phyloP scores from a whole-genome alignment of 2,329 filamentous ascomycete genomes.

The Cordyceps pruinosa region DNA sequence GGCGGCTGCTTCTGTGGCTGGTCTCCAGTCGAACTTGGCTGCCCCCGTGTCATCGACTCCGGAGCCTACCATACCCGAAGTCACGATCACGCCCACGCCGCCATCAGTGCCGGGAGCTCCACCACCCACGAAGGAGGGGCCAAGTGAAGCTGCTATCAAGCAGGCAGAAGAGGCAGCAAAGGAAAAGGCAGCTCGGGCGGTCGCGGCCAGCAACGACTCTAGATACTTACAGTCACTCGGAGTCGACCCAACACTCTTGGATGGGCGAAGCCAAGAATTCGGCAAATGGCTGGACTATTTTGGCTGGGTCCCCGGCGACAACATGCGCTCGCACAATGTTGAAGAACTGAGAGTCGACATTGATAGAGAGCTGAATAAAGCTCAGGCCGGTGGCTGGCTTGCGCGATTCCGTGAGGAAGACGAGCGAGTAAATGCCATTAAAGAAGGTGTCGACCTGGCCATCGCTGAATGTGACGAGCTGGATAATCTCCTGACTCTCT shows the following conservation, averaged over 20 bases:
- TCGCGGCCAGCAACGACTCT: slow-evolving; percentile 65
- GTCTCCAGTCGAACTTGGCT: slow-evolving; percentile 19
- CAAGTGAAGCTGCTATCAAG: slow-evolving; percentile 21
- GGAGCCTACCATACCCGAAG: slow-evolving; percentile 43
- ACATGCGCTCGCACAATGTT: slow-evolving; percentile 67
- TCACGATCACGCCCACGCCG: slow-evolving; percentile 42
- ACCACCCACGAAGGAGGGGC: slow-evolving; percentile 28
- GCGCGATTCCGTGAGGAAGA: slow-evolving; percentile 80
- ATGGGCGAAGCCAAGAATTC: slow-evolving; percentile 71
- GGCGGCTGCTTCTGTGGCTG: neutral
- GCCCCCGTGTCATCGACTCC: slow-evolving; percentile 14
- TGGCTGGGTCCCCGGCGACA: slow-evolving; percentile 73
- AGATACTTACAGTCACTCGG: slow-evolving; percentile 73
- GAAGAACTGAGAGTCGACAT: slow-evolving; percentile 78
- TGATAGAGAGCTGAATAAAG: slow-evolving; percentile 79
- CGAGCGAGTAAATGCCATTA: slow-evolving; percentile 80
- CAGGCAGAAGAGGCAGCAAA: slow-evolving; percentile 26
- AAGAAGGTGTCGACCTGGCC: slow-evolving; percentile 78
- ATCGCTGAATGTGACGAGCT: slow-evolving; percentile 94
- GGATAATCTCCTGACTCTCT: slow-evolving; percentile 87
- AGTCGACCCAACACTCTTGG: slow-evolving; percentile 69
- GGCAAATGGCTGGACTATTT: slow-evolving; percentile 78
- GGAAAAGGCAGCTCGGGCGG: slow-evolving; percentile 51
- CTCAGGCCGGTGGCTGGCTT: slow-evolving; percentile 90
- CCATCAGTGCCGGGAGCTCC: slow-evolving; percentile 32